Conservation (phyloP, 768 basidiomycete genomes). For the Exidia glandulosa region DNA sequence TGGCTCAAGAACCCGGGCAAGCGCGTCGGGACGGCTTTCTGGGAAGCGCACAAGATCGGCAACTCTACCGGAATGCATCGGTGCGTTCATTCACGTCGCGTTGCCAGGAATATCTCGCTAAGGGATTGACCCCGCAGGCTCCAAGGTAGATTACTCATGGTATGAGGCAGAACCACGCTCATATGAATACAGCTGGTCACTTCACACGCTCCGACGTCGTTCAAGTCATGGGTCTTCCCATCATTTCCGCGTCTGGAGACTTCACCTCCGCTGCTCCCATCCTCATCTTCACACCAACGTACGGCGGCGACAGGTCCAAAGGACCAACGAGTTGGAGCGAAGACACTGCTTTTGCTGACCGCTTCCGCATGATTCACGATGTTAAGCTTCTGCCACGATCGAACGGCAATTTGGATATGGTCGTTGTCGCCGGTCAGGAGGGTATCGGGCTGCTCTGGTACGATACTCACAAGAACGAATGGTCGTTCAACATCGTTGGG, state of each 20-base stretch:
- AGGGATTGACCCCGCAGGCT: neutral
- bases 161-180: neutral
- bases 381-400: slow-evolving; percentile 3
- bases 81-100: neutral
- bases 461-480: neutral
- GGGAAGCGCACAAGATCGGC: slow-evolving; percentile 7
- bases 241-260: slow-evolving; percentile 8
- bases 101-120: neutral
- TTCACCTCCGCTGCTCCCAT: slow-evolving; percentile 10
- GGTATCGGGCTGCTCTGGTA: slow-evolving; percentile 10
- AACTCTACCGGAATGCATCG: slow-evolving; percentile 11
- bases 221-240: slow-evolving; percentile 11
- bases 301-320: neutral
- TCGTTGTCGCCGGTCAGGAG: slow-evolving; percentile 11
- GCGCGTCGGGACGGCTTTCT: neutral
- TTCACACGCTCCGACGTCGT: slow-evolving; percentile 4
- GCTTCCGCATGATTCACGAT: slow-evolving; percentile 10
- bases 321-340: slow-evolving; percentile 1
- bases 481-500: slow-evolving; percentile 8
- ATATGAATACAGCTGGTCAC: slow-evolving; percentile 5
- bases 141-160: neutral
- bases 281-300: slow-evolving; percentile 10
- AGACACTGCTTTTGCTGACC: neutral
- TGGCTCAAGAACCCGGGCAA: neutral
- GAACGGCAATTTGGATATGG: slow-evolving; percentile 6